Evolutionary conservation across 257 asterid genomes (phyloP).

Genomic region (Nicotiana undulata): DNA sequence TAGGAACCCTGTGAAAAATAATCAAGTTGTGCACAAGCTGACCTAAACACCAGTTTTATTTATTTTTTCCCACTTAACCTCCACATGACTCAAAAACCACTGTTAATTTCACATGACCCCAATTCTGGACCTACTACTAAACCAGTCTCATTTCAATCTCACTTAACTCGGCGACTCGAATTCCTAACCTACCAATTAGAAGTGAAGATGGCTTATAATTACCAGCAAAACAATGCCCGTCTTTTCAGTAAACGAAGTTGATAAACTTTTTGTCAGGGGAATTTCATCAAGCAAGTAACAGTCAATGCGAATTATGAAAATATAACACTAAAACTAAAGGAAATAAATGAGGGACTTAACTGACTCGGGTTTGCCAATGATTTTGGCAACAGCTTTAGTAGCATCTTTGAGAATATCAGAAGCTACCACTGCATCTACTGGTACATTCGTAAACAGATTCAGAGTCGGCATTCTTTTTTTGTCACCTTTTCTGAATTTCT

Average conservation of each 20-base stretch:
- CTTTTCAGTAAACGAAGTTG: not conserved
- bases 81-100: not conserved
- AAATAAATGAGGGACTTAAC: conserved; percentile 22
- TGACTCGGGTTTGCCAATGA: conserved; percentile 88
- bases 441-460: conserved; percentile 75
- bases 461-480: conserved; percentile 62
- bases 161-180: not conserved
- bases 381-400: conserved; percentile 88
- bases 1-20: too few species aligned
- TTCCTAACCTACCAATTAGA: not conserved
- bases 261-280: conserved; percentile 4
- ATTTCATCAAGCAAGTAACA: conserved; percentile 10
- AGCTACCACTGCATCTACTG: conserved; percentile 85
- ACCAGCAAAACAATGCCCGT: not conserved
- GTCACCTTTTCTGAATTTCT: not conserved
- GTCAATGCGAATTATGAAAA: not conserved
- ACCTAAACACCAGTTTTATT: too few species aligned
- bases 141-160: too few species aligned
- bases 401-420: conserved; percentile 94
- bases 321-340: not conserved
- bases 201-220: not conserved
- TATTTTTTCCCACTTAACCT: not conserved
- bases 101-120: not conserved
- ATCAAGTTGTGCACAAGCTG: too few species aligned
- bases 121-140: too few species aligned